phyloP scores from a whole-genome alignment of 139 green algal species.

The Choricystis sp. region DNA sequence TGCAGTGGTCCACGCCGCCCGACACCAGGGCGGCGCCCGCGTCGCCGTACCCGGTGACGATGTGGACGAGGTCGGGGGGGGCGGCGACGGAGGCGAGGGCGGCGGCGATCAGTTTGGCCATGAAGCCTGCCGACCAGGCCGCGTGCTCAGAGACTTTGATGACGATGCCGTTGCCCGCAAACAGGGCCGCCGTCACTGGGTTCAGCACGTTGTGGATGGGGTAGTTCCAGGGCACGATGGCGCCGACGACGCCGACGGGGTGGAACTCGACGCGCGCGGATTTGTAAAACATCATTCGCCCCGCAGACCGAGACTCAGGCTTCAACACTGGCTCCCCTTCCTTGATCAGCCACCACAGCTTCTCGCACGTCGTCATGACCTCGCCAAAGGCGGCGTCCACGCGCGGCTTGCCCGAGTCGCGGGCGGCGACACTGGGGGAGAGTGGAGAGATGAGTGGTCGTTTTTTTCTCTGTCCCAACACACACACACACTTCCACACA shows the following conservation, averaged over 20 bases:
- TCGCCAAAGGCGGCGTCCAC: slow-evolving; percentile 91
- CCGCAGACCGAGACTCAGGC: slow-evolving; percentile 57
- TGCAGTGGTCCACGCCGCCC: slow-evolving; percentile 68
- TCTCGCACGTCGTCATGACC: slow-evolving; percentile 91
- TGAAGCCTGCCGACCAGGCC: slow-evolving; percentile 69
- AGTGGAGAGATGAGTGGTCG: not conserved
- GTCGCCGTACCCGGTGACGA: slow-evolving; percentile 80
- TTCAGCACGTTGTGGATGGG: slow-evolving; percentile 99
- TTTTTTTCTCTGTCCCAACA: too few species aligned
- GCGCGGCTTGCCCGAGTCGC: slow-evolving; percentile 84
- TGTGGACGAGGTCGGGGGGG: slow-evolving; percentile 73
- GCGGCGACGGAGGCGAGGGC: slow-evolving; percentile 68
- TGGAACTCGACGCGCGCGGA: slow-evolving; percentile 74
- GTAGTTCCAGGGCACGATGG: slow-evolving; percentile 98
- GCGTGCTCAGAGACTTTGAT: slow-evolving; percentile 93
- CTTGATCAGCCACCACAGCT: slow-evolving; percentile 81
- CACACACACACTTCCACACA: too few species aligned
- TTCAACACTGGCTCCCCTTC: slow-evolving; percentile 65
- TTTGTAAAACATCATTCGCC: slow-evolving; percentile 95
- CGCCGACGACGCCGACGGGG: slow-evolving; percentile 84
- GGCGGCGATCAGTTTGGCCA: slow-evolving; percentile 59
- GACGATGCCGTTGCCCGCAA: slow-evolving; percentile 86
- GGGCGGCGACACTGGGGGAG: slow-evolving; percentile 53
- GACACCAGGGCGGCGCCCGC: slow-evolving; percentile 73
- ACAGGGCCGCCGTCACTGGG: slow-evolving; percentile 77